Evolutionary conservation across 2,329 filamentous ascomycete genomes (phyloP).

Genomic region (Monascus ruber): DNA sequence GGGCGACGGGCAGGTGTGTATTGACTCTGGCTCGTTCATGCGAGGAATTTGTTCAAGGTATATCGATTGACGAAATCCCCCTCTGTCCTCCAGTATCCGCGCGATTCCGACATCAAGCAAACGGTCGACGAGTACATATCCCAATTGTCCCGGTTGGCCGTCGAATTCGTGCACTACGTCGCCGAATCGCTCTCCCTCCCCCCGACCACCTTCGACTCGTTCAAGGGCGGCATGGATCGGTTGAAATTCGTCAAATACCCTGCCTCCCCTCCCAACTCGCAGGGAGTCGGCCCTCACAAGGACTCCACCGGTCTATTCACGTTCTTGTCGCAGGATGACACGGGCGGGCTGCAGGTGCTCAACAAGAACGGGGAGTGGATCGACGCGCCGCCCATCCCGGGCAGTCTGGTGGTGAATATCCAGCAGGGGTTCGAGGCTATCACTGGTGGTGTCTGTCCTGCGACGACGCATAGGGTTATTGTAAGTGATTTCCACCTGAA

Average conservation of each 20-base stretch:
- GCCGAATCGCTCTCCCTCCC: constrained; percentile 44
- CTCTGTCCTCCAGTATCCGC: constrained; percentile 13
- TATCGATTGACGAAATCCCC: neutral
- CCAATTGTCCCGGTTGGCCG: constrained; percentile 37
- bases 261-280: constrained; percentile 25
- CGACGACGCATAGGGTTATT: constrained; percentile 26
- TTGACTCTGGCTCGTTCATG: too few relatives aligned
- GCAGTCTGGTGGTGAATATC: constrained; percentile 38
- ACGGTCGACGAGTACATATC: constrained; percentile 40
- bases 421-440: constrained; percentile 46
- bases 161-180: constrained; percentile 43
- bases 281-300: constrained; percentile 49
- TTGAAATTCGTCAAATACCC: constrained; percentile 49
- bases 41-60: too few relatives aligned
- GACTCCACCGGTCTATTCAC: constrained; percentile 40
- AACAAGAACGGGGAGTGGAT: constrained; percentile 37
- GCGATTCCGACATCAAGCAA: constrained; percentile 10
- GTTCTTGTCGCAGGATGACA: constrained; percentile 31
- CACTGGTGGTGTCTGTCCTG: constrained; percentile 43
- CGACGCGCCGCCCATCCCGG: constrained; percentile 31
- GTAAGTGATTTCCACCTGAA: constrained; percentile 9
- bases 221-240: constrained; percentile 38
- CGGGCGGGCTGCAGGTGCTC: constrained; percentile 36
- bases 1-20: constrained; percentile 16
- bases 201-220: constrained; percentile 38